Evolutionary conservation across 208 protist species (phyloP), one percentile per base, ranked within the genome.

Genomic region (Tritrichomonas musculus): DNA sequence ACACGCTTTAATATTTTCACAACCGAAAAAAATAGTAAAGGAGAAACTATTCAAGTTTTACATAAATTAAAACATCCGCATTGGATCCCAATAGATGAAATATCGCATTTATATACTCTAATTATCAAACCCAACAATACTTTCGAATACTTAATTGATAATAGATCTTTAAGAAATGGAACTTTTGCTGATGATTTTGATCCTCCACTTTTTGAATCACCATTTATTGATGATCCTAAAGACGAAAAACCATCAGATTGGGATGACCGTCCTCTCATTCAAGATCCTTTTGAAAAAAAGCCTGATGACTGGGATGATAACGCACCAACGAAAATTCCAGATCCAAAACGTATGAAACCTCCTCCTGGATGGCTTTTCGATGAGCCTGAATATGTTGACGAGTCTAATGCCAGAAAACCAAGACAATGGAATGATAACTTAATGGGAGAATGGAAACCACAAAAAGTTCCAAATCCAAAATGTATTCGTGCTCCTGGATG

Each of bases 121-220:
- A 93, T 94, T 5, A 72, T 96, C 44, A n/a, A 22, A 1, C n/a
- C 57, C 14, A 75, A 95, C 92, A 73, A 94, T 47, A 75, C 57
- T 65, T 95, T 95, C 64, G 30, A 80, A 55, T 64, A 95, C 39
- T 77, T 88, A 69, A 94, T 96, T 92, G 94, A 95, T 69, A 17
- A 66, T 0, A 66, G 93, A 33, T 47, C 57, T 13, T 82, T 94
- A 0, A n/a, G 44, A n/a, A 84, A 72, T 47, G 95, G 94, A 36
- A 93, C 47, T 25, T 66, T 96, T 25, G 41, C 36, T 22, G 55
- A 92, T 57, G 55, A 64, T 13, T 92, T 92, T 39, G 55, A 66
- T 36, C 33, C 33, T 47, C 88, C 88, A 22, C 22, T 72, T 39
- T 66, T 94, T 55, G 93, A 73, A 27, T 14, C 33, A 11, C 22